Conservation (phyloP, 139 green algal genomes). For the Coccomyxa sp. region DNA sequence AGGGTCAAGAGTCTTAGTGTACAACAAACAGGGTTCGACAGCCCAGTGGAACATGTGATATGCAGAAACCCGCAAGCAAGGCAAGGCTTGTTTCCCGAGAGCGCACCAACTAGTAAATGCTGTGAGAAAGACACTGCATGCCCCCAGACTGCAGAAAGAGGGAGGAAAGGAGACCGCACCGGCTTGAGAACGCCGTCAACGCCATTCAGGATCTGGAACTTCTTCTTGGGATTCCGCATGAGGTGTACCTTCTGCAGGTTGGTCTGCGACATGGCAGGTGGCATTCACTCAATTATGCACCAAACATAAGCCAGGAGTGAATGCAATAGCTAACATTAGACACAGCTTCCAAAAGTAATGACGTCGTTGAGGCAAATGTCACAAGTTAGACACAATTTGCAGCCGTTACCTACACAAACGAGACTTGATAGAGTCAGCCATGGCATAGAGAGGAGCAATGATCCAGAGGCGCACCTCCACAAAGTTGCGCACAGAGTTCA, state of each 20-base stretch:
- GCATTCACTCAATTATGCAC: too few species aligned
- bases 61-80: neutral
- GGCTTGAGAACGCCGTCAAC: constrained; percentile 27
- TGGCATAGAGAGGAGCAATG: neutral
- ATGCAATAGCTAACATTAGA: neutral
- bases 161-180: neutral
- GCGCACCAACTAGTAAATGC: neutral
- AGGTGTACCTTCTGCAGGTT: constrained; percentile 1
- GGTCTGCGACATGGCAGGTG: neutral
- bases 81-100: neutral
- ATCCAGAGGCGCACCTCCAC: neutral
- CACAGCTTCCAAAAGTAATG: neutral
- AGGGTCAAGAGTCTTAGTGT: neutral
- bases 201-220: constrained; percentile 35
- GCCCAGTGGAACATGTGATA: neutral
- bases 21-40: neutral
- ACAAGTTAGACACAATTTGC: neutral
- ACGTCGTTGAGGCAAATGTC: neutral
- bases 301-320: neutral
- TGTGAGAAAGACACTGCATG: neutral
- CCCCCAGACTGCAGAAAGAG: neutral
- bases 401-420: neutral
- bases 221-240: neutral
- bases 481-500: neutral
- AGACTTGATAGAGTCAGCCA: neutral